Evolutionary conservation across 257 asterid species (phyloP), one percentile per base, ranked within the genome.

Genomic region (Jaltomata sinuosa): DNA sequence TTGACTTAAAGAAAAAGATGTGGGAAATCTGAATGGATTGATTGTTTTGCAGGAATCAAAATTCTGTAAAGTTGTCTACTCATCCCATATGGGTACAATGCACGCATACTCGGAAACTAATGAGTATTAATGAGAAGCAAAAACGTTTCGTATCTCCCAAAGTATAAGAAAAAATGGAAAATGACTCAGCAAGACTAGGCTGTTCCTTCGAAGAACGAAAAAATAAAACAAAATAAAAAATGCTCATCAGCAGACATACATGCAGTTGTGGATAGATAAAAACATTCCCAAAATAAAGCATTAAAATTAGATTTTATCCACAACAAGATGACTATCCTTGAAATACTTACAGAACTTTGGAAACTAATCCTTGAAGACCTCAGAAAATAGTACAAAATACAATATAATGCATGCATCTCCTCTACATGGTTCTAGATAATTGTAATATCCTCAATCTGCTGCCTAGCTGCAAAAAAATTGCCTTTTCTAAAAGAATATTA

Each of bases 381-480:
- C 22, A 76, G 59, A 47, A 76, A 45, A 21, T 45, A 76, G 42
- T 31, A 76, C 40, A 76, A 76, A 47, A 15, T 76, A 47, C 81
- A 45, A 47, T 3, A 76, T 76, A 76, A 45, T 25, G 81, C 59
- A 25, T 47, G n/a, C n/a, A n/a, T n/a, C n/a, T n/a, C n/a, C 59
- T 47, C 81, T 25, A 25, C 12, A 40, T 72, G 36, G 80, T 72
- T 72, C n/a, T 42, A 47, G 34, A 42, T 42, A 72, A 22, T 72
- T 42, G 80, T 45, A 74, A 76, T 2, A 45, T 49, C 79, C 78
- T 65, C 52, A 15, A 32, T 21, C 22, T 34, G 31, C 45, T 65
- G 61, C 85, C 79, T 82, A 72, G 54, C 85, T 82, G 85, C 85
- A 50, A 83, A 83, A n/a, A 83, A 65, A 65, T 19, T 61, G 84